These are phyloP conservation scores for Xerophyta viscosa DNA, from an alignment of 106 monocot species.

Conservation along the genomic window DNA sequence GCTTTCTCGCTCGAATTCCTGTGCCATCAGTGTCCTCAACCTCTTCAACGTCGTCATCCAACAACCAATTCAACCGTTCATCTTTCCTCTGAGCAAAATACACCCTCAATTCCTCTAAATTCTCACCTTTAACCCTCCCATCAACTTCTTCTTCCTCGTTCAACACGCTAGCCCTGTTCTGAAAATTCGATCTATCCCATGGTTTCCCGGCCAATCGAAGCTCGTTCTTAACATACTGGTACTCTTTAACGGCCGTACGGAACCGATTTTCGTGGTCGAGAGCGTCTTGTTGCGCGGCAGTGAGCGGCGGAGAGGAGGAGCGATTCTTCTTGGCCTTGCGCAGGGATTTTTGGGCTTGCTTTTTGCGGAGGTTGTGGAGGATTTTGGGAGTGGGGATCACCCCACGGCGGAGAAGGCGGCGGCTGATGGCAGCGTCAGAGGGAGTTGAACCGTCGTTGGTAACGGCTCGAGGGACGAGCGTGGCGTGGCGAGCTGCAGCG, in stretches of 20 bases:
- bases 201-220: conserved; percentile 26
- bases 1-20: background rate
- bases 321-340: conserved; percentile 42
- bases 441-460: too few relatives aligned
- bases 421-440: too few relatives aligned
- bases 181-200: conserved; percentile 31
- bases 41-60: conserved; percentile 58
- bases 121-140: conserved; percentile 40
- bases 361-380: conserved; percentile 81
- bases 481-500: too few relatives aligned
- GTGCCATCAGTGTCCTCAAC: background rate
- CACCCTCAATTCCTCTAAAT: conserved; percentile 55
- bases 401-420: conserved; percentile 57
- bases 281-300: conserved; percentile 16
- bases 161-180: background rate
- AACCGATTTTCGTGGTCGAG: conserved; percentile 43
- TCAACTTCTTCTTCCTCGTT: conserved; percentile 2
- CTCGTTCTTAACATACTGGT: conserved; percentile 32
- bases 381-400: conserved; percentile 83
- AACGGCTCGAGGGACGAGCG: too few relatives aligned
- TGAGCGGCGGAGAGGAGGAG: conserved; percentile 5
- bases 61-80: conserved; percentile 37
- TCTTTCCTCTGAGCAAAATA: conserved; percentile 63
- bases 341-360: conserved; percentile 58
- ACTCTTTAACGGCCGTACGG: conserved; percentile 44